These are phyloP conservation scores for Hypoxylon rubiginosum DNA, from an alignment of 2,329 filamentous ascomycete genomes.

Conservation along the genomic window DNA sequence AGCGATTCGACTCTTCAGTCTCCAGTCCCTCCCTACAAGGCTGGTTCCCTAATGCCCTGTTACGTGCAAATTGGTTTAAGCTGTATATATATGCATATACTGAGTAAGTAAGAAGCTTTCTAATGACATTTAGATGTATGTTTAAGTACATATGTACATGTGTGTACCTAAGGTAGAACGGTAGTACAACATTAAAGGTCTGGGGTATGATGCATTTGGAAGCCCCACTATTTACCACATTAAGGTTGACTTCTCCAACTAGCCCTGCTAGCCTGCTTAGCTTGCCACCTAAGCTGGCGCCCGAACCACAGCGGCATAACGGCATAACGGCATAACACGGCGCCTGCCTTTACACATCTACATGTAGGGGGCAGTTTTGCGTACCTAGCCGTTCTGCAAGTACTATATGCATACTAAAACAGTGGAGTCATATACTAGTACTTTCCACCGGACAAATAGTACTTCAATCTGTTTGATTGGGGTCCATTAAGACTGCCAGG, in stretches of 20 bases:
- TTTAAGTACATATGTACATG: too few relatives aligned
- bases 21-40: neutral
- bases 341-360: too few relatives aligned
- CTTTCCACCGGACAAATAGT: neutral
- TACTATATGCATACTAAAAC: too few relatives aligned
- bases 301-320: neutral
- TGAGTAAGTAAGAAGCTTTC: neutral
- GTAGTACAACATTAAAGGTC: neutral
- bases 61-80: neutral
- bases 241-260: neutral
- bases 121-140: neutral
- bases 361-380: too few relatives aligned
- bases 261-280: neutral
- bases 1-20: too few relatives aligned
- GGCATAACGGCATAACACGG: too few relatives aligned
- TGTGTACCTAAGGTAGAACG: neutral
- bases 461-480: neutral
- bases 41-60: neutral
- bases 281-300: too few relatives aligned
- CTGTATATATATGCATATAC: neutral
- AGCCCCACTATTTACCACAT: neutral
- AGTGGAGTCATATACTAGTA: neutral
- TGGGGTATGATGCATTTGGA: slow-evolving; percentile 2
- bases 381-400: too few relatives aligned
- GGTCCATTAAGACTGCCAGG: too few relatives aligned